Evolutionary conservation across 2,329 filamentous ascomycete genomes (phyloP), one percentile per base, ranked within the genome.

Genomic region (Cyphellophora europaea): DNA sequence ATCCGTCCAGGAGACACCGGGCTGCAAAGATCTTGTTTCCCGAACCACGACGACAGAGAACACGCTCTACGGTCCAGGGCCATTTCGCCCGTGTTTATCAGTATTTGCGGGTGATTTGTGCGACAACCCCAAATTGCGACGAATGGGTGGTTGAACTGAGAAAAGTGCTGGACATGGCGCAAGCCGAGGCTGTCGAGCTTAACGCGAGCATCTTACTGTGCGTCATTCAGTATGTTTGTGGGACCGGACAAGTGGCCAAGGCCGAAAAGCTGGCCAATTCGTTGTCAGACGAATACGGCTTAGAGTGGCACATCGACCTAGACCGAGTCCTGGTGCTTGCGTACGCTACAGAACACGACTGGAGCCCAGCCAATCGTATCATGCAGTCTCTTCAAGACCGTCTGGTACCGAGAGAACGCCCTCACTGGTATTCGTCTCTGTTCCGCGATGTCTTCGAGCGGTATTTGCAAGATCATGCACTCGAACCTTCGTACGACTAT

Each of bases 361-460:
- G 16, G 16, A 19, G 8, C 11, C 18, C 30, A 12, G 15, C 19
- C 6, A 32, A 59, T 30, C 41, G 39, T n/a, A 56, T 52, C n/a
- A 40, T 66, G 31, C 39, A 53, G 27, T 52, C 56, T 29, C 58
- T 65, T 49, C 54, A 61, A 30, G 42, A 50, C 6, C 49, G 54
- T 5, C 51, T 52, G 4, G 38, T 58, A 19, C 55, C 57, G 10
- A 43, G 40, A 5, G 44, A 47, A 11, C 45, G 49, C 10, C 41
- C 37, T 10, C 16, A 25, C 8, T 15, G 38, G 10, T 45, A 33
- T 28, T 36, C 28, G 2, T 11, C 27, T n/a, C 19, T 43, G n/a
- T 45, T 43, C 27, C 32, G 38, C 11, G 31, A 29, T 18, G 29
- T 47, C 6, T 25, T 47, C n/a, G n/a, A 30, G 18, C 32, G 33